A percentile compares a stretch with the other conserved stretches of the same genome.
These are phyloP conservation scores for Leccinum olivaceopallidum DNA, from an alignment of 768 basidiomycete species.

Conservation along the genomic window DNA sequence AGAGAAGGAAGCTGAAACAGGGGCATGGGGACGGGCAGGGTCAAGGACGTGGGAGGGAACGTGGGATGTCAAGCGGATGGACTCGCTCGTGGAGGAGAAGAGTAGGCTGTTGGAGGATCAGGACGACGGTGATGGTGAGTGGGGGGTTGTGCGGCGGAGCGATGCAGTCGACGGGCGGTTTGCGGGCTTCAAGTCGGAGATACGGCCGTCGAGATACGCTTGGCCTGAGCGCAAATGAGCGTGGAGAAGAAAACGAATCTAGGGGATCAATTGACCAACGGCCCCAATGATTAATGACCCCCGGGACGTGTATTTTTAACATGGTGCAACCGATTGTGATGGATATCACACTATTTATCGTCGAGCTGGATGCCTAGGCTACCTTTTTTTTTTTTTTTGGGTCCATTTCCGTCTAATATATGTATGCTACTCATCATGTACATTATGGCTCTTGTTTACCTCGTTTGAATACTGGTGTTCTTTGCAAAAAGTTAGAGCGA, in stretches of 20 bases:
- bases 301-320: not conserved
- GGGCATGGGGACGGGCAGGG: not conserved
- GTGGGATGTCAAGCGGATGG: conserved; percentile 11
- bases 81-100: conserved; percentile 22
- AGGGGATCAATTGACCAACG: not conserved
- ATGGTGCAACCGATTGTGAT: not conserved
- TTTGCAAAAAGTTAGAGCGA: not conserved
- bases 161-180: conserved; percentile 10
- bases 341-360: not conserved
- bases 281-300: not conserved
- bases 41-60: not conserved
- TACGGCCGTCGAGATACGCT: conserved; percentile 21
- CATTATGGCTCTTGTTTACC: not conserved
- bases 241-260: not conserved
- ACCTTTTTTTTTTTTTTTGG: not conserved
- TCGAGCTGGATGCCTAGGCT: not conserved
- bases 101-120: conserved; percentile 20
- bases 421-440: not conserved
- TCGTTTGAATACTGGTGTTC: not conserved
- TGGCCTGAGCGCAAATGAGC: conserved; percentile 16
- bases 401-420: no score
- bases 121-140: not conserved
- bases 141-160: conserved; percentile 18
- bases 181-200: conserved; percentile 29
- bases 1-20: not conserved